Evolutionary conservation across 1,139 yeast genomes (phyloP), one percentile per base, ranked within the genome.

Genomic region (Debaryomyces subglobosus): DNA sequence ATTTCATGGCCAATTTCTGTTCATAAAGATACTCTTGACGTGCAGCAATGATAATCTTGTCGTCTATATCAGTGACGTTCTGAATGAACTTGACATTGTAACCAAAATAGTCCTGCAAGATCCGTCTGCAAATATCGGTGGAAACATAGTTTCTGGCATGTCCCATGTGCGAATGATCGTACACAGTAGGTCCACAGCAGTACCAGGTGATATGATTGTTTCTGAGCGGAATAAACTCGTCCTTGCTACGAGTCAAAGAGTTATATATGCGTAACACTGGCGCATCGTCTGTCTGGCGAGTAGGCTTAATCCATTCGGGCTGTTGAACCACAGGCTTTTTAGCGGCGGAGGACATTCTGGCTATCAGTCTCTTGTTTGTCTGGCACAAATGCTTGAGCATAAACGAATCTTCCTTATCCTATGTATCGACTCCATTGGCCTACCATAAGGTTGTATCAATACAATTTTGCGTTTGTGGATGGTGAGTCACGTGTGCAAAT

Each of bases 111-210:
- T 92, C 91, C 65, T 85, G 89, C 56, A 94, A 67, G 44, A 95
- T 80, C 58, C 99, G 80, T 64, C 99, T 83, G 64, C 90, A 88
- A 63, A 94, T 90, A 67, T 95, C 99, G 47, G 90, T 89, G 8
- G 97, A 84, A 44, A 94, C 98, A 64, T 94, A 95, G 71, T 94
- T 94, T 68, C 99, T 78, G 18, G 99, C 99, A 69, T 95, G 99
- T n/a, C 99, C 99, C 97, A 94, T 90, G 64, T 94, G 99, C 46
- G 95, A 84, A 39, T 95, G 85, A 67, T 94, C 97, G 63, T 94
- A 94, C n/a, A 94, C 98, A 0, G 99, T 94, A 10, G 99, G 99
- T 5, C 99, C 99, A 78, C 99, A 94, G 49, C 92, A 89, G 71
- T 94, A 94, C 99, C 99, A 94, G 3, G 92, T 81, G 45, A 94